Percentiles rank a stretch among this genome's conserved stretches.
These are phyloP conservation scores for Pachysandra terminalis DNA, from an alignment of 164 flowering plant species.

Conservation along the genomic window DNA sequence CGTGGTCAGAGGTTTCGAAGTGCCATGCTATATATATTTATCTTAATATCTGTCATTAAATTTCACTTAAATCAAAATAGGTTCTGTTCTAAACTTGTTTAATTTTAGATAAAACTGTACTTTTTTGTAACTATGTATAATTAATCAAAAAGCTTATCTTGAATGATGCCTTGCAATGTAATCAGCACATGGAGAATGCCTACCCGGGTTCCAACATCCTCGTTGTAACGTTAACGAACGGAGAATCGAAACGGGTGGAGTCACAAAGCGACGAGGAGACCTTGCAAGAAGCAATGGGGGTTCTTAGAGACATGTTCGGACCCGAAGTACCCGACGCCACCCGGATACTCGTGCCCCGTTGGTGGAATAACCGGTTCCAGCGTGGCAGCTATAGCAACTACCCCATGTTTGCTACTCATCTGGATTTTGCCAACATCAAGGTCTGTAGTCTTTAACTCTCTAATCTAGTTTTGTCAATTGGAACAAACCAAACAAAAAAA, in stretches of 20 bases:
- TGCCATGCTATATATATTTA: too few relatives aligned
- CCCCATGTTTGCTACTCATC: slow-evolving; percentile 54
- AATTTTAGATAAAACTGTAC: too few relatives aligned
- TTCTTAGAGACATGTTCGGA: slow-evolving; percentile 87
- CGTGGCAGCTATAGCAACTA: slow-evolving; percentile 96
- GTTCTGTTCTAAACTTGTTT: too few relatives aligned
- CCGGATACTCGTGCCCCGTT: slow-evolving; percentile 82
- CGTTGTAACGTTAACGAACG: slow-evolving; percentile 91
- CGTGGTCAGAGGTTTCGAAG: too few relatives aligned
- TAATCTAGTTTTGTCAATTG: too few relatives aligned
- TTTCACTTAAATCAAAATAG: too few relatives aligned
- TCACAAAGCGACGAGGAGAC: slow-evolving; percentile 72
- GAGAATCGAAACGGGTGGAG: slow-evolving; percentile 90
- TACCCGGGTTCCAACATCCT: slow-evolving; percentile 88
- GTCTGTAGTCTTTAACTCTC: slow-evolving; percentile 23
- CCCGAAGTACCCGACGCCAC: slow-evolving; percentile 67
- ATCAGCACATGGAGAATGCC: slow-evolving; percentile 97
- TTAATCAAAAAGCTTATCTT: neutral
- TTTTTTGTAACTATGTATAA: too few relatives aligned
- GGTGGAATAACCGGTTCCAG: slow-evolving; percentile 97
- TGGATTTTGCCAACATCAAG: slow-evolving; percentile 55
- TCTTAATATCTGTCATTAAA: too few relatives aligned
- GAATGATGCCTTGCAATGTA: slow-evolving; percentile 26
- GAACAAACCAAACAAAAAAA: too few relatives aligned
- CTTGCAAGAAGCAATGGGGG: slow-evolving; percentile 74